Evolutionary conservation across 2,329 filamentous ascomycete genomes (phyloP).

Genomic region (Neopestalotiopsis sp.): DNA sequence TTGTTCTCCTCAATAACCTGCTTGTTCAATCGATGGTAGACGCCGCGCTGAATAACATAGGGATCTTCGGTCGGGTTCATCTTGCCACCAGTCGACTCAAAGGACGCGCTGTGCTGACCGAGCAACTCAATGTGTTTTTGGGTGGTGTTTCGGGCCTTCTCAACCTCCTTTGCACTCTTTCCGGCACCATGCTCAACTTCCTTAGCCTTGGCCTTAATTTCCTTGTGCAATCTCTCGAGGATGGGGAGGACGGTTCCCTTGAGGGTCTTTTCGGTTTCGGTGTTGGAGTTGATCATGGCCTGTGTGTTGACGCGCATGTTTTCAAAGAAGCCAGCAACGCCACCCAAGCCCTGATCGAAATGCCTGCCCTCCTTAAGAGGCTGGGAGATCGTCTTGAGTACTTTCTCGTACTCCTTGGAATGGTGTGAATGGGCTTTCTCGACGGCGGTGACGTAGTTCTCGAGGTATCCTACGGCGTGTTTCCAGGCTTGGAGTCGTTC

Average conservation of each 20-base stretch:
- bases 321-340: slow-evolving; percentile 89
- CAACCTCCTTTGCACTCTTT: slow-evolving; percentile 88
- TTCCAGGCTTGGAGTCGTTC: slow-evolving; percentile 96
- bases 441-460: slow-evolving; percentile 85
- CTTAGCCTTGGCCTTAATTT: slow-evolving; percentile 96
- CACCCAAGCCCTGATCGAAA: slow-evolving; percentile 89
- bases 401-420: slow-evolving; percentile 93
- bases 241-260: slow-evolving; percentile 86
- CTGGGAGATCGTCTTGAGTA: slow-evolving; percentile 88
- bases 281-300: slow-evolving; percentile 84
- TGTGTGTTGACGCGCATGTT: slow-evolving; percentile 92
- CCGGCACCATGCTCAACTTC: slow-evolving; percentile 81
- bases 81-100: slow-evolving; percentile 76
- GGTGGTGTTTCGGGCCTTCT: slow-evolving; percentile 83
- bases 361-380: slow-evolving; percentile 90
- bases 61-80: slow-evolving; percentile 80
- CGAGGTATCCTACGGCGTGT: slow-evolving; percentile 87
- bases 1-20: slow-evolving; percentile 96
- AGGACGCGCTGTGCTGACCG: slow-evolving; percentile 81
- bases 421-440: slow-evolving; percentile 87
- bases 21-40: slow-evolving; percentile 84
- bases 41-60: slow-evolving; percentile 82
- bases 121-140: slow-evolving; percentile 97
- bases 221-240: slow-evolving; percentile 88
- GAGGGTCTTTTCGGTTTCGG: slow-evolving; percentile 89